Conservation (phyloP, 257 asterid genomes). For the Penstemon eatonii region DNA sequence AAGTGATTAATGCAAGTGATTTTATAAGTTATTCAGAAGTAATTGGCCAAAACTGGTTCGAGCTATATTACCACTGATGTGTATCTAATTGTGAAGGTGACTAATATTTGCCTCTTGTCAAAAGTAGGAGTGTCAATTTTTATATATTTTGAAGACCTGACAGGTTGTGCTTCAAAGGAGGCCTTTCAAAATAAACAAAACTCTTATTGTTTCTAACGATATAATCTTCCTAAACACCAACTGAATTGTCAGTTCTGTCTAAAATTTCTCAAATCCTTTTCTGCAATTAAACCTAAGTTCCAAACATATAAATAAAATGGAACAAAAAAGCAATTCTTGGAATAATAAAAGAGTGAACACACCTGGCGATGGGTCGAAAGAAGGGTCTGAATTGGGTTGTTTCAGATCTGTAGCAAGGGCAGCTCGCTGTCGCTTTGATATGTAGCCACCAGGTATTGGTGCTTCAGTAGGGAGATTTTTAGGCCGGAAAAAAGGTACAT, state of each 20-base stretch:
- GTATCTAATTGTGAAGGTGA: too few species aligned
- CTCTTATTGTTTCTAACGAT: too few species aligned
- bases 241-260: neutral
- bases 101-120: too few species aligned
- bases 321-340: neutral
- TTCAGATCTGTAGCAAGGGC: constrained; percentile 36
- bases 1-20: too few species aligned
- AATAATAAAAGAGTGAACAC: neutral
- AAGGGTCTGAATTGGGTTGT: constrained; percentile 22
- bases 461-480: constrained; percentile 36
- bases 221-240: neutral
- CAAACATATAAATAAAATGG: neutral
- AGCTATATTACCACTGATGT: too few species aligned
- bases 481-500: constrained; percentile 21
- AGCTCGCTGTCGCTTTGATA: constrained; percentile 84
- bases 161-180: too few species aligned
- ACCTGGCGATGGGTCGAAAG: constrained; percentile 45
- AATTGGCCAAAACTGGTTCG: too few species aligned
- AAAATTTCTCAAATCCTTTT: neutral
- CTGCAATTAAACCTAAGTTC: too few species aligned
- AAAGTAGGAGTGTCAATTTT: too few species aligned
- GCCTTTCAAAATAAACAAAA: too few species aligned
- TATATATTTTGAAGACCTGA: too few species aligned
- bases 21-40: too few species aligned
- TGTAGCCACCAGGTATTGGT: constrained; percentile 69